Evolutionary conservation across 331 rosid species (phyloP).

Genomic region (Malus hybrid): DNA sequence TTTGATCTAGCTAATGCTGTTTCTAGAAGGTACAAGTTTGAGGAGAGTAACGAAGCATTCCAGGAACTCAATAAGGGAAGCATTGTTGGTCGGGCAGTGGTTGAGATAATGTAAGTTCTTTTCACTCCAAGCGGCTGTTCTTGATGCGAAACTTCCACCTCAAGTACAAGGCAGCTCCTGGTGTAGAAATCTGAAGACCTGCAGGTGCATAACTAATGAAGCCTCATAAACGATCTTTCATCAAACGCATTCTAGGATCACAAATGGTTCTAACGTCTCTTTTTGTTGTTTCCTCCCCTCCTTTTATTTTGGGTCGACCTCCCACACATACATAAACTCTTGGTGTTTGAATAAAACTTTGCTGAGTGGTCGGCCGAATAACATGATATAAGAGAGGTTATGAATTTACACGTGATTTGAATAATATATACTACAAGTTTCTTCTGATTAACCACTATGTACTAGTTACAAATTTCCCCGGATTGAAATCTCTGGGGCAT

Average conservation of each 20-base stretch:
- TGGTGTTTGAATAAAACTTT: too few relatives aligned
- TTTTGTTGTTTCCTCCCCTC: neutral
- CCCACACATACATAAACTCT: neutral
- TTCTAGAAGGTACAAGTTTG: conserved; percentile 70
- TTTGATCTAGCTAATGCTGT: conserved; percentile 69
- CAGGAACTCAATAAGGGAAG: conserved; percentile 72
- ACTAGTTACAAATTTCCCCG: neutral
- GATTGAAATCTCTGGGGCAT: neutral
- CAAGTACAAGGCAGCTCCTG: neutral
- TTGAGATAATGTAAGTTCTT: conserved; percentile 46
- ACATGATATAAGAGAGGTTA: neutral
- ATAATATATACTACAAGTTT: neutral
- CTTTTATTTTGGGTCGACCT: neutral
- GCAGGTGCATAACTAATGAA: neutral
- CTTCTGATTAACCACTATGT: neutral
- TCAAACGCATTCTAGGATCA: neutral
- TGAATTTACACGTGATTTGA: neutral
- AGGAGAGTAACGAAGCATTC: conserved; percentile 68
- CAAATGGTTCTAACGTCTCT: neutral
- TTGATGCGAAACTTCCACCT: conserved; percentile 1
- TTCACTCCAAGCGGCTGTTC: conserved; percentile 7
- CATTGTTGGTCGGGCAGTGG: conserved; percentile 69
- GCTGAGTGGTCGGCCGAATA: too few relatives aligned
- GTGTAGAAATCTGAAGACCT: neutral
- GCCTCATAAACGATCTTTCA: neutral